phyloP scores from a whole-genome alignment of 352 stramenopile species.

The Phytophthora melonis region DNA sequence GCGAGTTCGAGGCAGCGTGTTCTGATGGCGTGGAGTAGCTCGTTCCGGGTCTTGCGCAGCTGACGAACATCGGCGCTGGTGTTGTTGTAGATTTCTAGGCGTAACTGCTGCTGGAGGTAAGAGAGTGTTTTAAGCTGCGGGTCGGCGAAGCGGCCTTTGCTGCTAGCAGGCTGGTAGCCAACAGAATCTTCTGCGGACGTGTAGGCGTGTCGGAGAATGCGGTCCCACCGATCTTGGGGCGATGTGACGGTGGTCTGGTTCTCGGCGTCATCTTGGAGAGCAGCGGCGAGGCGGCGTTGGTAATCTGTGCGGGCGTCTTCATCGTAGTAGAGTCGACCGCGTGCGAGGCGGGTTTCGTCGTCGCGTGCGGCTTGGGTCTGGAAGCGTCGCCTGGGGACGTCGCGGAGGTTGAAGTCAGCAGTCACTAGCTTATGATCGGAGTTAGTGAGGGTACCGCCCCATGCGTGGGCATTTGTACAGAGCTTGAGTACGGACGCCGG shows the following conservation, averaged over 20 bases:
- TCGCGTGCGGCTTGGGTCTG: neutral
- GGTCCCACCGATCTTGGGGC: neutral
- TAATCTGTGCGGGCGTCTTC: neutral
- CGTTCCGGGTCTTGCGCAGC: slow-evolving; percentile 12
- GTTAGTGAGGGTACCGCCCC: neutral
- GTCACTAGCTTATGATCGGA: neutral
- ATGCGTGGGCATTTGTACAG: neutral
- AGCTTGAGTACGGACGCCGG: neutral
- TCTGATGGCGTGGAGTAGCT: too few relatives aligned
- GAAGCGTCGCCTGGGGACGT: neutral
- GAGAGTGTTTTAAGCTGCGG: too few relatives aligned
- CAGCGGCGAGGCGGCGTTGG: neutral
- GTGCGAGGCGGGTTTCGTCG: neutral
- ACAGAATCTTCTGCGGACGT: too few relatives aligned
- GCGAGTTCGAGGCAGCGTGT: too few relatives aligned
- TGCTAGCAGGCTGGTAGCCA: too few relatives aligned
- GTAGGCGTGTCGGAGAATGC: neutral
- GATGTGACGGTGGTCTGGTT: neutral
- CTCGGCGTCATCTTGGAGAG: neutral
- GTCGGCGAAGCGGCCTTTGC: too few relatives aligned
- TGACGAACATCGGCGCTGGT: neutral
- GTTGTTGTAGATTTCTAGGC: slow-evolving; percentile 18
- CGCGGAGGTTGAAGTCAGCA: neutral
- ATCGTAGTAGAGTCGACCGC: neutral
- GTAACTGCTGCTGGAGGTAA: neutral